Percentiles rank a stretch among this genome's conserved stretches.
These are phyloP conservation scores for Chlamydomonas sp. DNA, from an alignment of 139 green algal species.

Conservation along the genomic window DNA sequence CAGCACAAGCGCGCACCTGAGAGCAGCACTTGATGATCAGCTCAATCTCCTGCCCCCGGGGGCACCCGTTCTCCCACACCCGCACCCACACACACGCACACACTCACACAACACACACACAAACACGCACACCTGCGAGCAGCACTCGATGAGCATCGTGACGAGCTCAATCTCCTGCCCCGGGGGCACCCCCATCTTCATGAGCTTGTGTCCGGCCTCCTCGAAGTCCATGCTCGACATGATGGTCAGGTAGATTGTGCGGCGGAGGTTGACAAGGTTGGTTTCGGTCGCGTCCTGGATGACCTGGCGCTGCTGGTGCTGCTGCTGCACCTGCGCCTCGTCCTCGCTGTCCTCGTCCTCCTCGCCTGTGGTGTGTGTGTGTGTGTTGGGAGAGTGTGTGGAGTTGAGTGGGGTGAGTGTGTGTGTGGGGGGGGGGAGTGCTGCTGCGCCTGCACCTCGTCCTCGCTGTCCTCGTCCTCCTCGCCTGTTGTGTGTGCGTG, in stretches of 20 bases:
- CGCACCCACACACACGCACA: too few species aligned
- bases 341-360: conserved; percentile 49
- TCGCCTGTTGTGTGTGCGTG: background rate
- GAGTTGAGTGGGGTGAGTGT: background rate
- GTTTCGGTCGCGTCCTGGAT: conserved; percentile 64
- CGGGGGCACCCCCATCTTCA: conserved; percentile 82
- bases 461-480: background rate
- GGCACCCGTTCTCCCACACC: conserved; percentile 2
- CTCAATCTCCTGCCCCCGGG: conserved; percentile 68
- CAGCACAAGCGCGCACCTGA: conserved; percentile 50
- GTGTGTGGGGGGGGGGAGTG: background rate
- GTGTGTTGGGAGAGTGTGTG: conserved; percentile 1
- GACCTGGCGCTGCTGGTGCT: background rate
- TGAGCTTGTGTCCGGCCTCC: conserved; percentile 98
- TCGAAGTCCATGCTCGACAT: conserved; percentile 97
- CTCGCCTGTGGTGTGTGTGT: conserved; percentile 11
- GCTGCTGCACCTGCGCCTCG: conserved; percentile 14
- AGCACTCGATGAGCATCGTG: conserved; percentile 95
- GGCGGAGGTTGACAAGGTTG: conserved; percentile 92
- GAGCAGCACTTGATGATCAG: conserved; percentile 96
- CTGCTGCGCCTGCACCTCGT: background rate
- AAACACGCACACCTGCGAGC: too few species aligned
- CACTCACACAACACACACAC: too few species aligned
- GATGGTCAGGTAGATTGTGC: conserved; percentile 99
- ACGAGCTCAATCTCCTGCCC: conserved; percentile 45